Conservation (phyloP, 495 filamentous ascomycete species). For the Tuber magnatum region DNA sequence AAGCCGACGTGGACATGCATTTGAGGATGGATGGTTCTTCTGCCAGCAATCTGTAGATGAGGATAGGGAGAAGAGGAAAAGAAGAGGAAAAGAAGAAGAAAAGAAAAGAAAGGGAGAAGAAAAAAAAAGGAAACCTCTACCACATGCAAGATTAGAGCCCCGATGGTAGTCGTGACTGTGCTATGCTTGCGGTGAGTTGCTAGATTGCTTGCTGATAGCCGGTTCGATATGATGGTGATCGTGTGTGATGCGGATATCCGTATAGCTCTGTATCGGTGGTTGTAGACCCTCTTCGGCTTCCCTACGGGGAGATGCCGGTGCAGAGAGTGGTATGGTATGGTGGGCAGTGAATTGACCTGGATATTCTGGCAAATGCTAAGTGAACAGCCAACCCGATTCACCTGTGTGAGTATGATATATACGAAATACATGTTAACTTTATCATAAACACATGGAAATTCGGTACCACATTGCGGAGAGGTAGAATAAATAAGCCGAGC, state of each 20-base stretch:
- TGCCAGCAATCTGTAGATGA: background rate
- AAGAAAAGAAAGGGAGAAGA: no score
- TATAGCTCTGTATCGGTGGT: conserved; percentile 13
- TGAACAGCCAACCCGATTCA: background rate
- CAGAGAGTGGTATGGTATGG: background rate
- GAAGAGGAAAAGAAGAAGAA: background rate
- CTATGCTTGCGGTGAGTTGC: conserved; percentile 12
- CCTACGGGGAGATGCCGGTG: background rate
- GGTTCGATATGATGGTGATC: conserved; percentile 30
- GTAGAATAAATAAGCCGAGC: background rate
- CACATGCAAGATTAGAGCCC: background rate
- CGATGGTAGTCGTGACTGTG: conserved; percentile 7
- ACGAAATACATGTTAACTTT: background rate
- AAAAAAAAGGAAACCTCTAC: background rate
- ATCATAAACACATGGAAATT: background rate
- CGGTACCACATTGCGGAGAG: background rate
- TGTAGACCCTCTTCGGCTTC: background rate
- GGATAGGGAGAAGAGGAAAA: background rate
- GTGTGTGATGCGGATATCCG: conserved; percentile 35
- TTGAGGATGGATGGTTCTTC: background rate
- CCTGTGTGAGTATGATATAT: background rate
- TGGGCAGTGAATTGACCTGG: background rate
- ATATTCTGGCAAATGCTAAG: background rate
- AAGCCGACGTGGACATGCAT: conserved; percentile 3
- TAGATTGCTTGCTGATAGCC: conserved; percentile 3